Conservation (phyloP, 1,139 yeast species). For the Debaryomycetaceae sp. region DNA sequence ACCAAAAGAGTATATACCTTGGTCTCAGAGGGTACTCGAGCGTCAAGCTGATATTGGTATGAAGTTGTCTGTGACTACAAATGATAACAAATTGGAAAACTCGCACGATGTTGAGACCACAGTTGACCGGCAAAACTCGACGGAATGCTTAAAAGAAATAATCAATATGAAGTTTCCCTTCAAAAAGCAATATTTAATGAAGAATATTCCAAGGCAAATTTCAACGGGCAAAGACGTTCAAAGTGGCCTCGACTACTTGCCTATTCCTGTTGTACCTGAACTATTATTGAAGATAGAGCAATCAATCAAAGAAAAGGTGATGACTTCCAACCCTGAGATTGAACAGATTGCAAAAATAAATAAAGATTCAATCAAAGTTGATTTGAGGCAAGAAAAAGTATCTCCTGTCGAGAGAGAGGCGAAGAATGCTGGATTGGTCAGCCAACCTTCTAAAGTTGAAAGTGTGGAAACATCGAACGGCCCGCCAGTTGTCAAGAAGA, state of each 20-base stretch:
- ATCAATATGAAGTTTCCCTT: background rate
- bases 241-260: background rate
- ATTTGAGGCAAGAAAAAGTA: background rate
- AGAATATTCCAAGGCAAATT: background rate
- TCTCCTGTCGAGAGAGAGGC: background rate
- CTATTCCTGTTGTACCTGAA: constrained; percentile 7
- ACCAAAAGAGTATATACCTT: constrained; percentile 32
- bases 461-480: constrained; percentile 7
- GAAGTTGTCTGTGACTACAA: constrained; percentile 18
- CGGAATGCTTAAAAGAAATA: background rate
- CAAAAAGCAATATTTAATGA: background rate
- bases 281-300: constrained; percentile 8
- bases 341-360: background rate
- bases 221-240: constrained; percentile 4
- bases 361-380: background rate
- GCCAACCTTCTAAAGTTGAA: constrained; percentile 7
- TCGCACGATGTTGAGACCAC: background rate
- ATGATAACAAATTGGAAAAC: background rate
- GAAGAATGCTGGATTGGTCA: constrained; percentile 8
- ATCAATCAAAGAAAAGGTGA: constrained; percentile 4
- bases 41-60: constrained; percentile 29
- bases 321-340: background rate
- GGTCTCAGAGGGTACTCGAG: constrained; percentile 33
- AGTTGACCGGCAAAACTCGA: background rate
- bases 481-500: constrained; percentile 47